Conservation (phyloP, 2,329 filamentous ascomycete species). For the Fusarium stilboides region DNA sequence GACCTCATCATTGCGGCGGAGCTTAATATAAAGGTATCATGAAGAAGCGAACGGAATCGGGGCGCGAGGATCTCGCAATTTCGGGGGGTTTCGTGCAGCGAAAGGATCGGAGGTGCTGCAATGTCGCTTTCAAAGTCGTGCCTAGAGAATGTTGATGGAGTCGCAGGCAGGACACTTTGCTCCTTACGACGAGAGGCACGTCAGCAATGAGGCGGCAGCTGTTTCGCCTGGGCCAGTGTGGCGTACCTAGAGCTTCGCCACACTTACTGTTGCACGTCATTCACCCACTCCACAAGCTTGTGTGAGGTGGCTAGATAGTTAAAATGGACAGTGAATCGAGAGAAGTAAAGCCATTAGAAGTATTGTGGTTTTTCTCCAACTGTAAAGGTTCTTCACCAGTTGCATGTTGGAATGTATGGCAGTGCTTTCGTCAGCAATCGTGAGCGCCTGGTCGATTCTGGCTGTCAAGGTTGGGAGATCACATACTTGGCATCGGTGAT, state of each 20-base stretch:
- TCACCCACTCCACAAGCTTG: neutral
- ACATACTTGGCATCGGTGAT: neutral
- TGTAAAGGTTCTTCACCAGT: neutral
- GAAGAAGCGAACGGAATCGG: slow-evolving; percentile 53
- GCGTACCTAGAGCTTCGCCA: slow-evolving; percentile 42
- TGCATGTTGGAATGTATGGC: slow-evolving; percentile 1
- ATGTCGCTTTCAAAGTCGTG: slow-evolving; percentile 21
- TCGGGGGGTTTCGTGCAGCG: slow-evolving; percentile 8
- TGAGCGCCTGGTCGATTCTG: neutral
- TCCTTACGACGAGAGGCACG: slow-evolving; percentile 41
- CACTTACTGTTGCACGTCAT: slow-evolving; percentile 35
- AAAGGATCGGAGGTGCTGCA: slow-evolving; percentile 12
- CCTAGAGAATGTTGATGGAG: slow-evolving; percentile 28
- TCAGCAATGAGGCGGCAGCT: slow-evolving; percentile 50
- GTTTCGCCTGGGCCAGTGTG: slow-evolving; percentile 46
- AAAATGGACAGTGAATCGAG: neutral
- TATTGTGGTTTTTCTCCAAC: neutral
- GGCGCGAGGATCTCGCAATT: slow-evolving; percentile 23
- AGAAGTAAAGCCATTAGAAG: neutral
- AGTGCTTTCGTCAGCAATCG: neutral
- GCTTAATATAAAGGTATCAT: slow-evolving; percentile 57
- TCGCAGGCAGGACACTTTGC: slow-evolving; percentile 49
- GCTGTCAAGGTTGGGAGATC: neutral
- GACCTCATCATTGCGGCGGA: slow-evolving; percentile 68
- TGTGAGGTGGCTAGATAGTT: neutral